A percentile compares a stretch with the other conserved stretches of the same genome.
These are phyloP conservation scores for Scedosporium apiospermum DNA, from an alignment of 2,329 filamentous ascomycete genomes.

Conservation along the genomic window DNA sequence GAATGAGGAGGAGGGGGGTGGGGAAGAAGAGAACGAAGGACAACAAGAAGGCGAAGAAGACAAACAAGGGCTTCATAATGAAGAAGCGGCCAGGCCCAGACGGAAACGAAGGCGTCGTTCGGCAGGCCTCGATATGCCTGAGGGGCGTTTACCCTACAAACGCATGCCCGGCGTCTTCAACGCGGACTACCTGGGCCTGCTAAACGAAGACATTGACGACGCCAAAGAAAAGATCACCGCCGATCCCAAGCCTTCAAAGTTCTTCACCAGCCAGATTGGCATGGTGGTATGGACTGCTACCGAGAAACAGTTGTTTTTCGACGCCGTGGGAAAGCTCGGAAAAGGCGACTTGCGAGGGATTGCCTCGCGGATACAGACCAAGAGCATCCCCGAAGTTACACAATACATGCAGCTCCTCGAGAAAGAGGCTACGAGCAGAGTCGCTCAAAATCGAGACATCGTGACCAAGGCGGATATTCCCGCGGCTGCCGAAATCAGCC, in stretches of 20 bases:
- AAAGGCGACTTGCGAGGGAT: conserved; percentile 53
- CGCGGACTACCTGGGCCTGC: conserved; percentile 35
- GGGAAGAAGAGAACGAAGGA: background rate
- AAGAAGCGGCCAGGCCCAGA: background rate
- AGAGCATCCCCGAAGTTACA: conserved; percentile 64
- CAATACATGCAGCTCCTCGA: conserved; percentile 59
- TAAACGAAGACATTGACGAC: conserved; percentile 51
- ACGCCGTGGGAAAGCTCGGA: conserved; percentile 54
- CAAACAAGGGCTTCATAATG: background rate
- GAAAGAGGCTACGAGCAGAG: conserved; percentile 21
- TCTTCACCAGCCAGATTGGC: conserved; percentile 50
- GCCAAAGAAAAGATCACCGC: conserved; percentile 26
- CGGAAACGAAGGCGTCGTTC: conserved; percentile 1
- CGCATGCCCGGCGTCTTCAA: conserved; percentile 33
- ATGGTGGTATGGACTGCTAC: conserved; percentile 56
- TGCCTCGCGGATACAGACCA: conserved; percentile 53
- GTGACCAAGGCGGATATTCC: conserved; percentile 45
- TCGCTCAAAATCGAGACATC: conserved; percentile 28
- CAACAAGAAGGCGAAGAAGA: background rate
- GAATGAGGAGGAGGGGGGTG: background rate
- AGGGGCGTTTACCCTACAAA: conserved; percentile 29
- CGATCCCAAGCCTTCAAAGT: background rate
- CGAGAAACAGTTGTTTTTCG: conserved; percentile 67
- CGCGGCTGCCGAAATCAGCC: conserved; percentile 63
- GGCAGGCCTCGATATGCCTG: background rate